Base-by-base conservation (phyloP, 2,329 filamentous ascomycete genomes). In the Fusarium avenaceum region DNA sequence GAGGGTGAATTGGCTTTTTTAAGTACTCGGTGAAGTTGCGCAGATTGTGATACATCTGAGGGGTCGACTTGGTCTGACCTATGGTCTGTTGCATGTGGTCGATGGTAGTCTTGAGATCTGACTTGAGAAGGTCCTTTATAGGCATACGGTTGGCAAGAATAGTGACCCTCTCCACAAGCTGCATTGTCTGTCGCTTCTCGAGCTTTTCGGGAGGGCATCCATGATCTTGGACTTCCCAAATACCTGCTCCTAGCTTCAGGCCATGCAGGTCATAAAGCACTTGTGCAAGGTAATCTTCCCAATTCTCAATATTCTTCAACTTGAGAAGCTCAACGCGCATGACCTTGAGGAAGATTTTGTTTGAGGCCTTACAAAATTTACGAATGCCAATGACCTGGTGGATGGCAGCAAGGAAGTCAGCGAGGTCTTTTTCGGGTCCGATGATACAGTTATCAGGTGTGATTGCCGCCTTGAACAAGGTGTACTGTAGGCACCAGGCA, bases 21-120 rank as follows among this genome's bases (percentile, higher is more conserved):
- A 98, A 83, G 73, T 92, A 96, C 28, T 92, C 87, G 6, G 89
- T 91, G 57, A 96, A 90, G 67, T 97, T 90, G 54, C 93, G 90
- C 57, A 93, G 86, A 77, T 99, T 99, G 77, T 96, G 91, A n/a
- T 90, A 86, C 79, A 97, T 90, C 64, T 94, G 89, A 7, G 92
- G 88, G 2, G 90, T 91, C 14, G 90, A 88, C 77, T 94, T 97
- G 28, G 91, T 88, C 54, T 87, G 87, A 2, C 93, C 93, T 54
- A 98, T 90, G 7, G 92, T 90, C 70, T 93, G 90, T 76, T 98
- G 94, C 80, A 99, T 93, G 71, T 94, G 94, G 61, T 99, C 96
- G 60, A 99, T 96, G 0, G 94, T 93, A 17, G 86, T 88, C 76
- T 95, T 96, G 54, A 99, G 83, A 57, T 98, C 93, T 17, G 94